A percentile compares a stretch with the other conserved stretches of the same genome.
phyloP scores from a whole-genome alignment of 2,329 filamentous ascomycete genomes.

The Aspergillus vadensis region DNA sequence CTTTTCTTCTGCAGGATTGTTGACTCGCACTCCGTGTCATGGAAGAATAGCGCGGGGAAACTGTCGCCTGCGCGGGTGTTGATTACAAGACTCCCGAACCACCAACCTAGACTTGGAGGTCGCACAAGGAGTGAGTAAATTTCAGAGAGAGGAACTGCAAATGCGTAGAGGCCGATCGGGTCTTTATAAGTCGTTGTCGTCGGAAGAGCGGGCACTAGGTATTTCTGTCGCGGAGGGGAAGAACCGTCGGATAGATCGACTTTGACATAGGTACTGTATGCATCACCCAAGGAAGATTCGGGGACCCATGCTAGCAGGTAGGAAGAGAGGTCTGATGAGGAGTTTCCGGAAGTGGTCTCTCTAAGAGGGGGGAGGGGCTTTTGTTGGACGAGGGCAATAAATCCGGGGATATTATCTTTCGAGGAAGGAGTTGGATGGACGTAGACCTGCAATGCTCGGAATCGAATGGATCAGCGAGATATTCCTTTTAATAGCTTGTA shows the following conservation, averaged over 20 bases:
- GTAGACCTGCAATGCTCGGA: slow-evolving; percentile 67
- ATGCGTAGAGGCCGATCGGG: slow-evolving; percentile 78
- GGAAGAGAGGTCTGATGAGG: slow-evolving; percentile 59
- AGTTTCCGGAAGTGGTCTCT: slow-evolving; percentile 31
- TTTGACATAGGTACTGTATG: slow-evolving; percentile 88
- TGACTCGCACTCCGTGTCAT: slow-evolving; percentile 93
- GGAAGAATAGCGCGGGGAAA: slow-evolving; percentile 95
- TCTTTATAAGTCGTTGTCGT: slow-evolving; percentile 75
- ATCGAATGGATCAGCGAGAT: slow-evolving; percentile 7
- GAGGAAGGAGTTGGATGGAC: slow-evolving; percentile 90
- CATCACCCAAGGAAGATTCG: slow-evolving; percentile 82
- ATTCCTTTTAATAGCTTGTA: neutral
- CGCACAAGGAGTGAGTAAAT: slow-evolving; percentile 89
- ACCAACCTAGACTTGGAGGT: slow-evolving; percentile 94
- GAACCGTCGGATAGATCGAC: slow-evolving; percentile 84
- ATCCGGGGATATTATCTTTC: slow-evolving; percentile 94
- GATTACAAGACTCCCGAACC: slow-evolving; percentile 94
- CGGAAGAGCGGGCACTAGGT: slow-evolving; percentile 87
- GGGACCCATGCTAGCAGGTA: slow-evolving; percentile 92
- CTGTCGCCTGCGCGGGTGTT: slow-evolving; percentile 89
- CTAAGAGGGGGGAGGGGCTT: slow-evolving; percentile 55
- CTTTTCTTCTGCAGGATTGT: slow-evolving; percentile 94
- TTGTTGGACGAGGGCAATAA: slow-evolving; percentile 89
- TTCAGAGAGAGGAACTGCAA: slow-evolving; percentile 84
- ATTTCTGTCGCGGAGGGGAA: slow-evolving; percentile 79